These are phyloP conservation scores for Salvia splendens DNA, from an alignment of 257 asterid species.

Conservation along the genomic window DNA sequence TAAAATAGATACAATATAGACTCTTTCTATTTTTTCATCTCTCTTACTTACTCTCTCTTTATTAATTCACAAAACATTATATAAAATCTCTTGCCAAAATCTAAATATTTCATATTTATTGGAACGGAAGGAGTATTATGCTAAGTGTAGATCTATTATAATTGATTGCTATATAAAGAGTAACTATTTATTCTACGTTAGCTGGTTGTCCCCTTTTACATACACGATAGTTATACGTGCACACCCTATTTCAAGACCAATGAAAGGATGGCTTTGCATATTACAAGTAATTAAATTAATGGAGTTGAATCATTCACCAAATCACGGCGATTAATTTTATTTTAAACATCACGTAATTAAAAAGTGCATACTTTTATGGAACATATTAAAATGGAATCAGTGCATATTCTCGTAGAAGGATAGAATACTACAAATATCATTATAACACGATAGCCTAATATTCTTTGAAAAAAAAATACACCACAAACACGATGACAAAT, in stretches of 20 bases:
- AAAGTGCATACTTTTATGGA: too few relatives aligned
- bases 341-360: background rate
- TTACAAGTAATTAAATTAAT: conserved; percentile 7
- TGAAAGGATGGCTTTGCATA: background rate
- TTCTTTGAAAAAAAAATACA: background rate
- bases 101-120: too few relatives aligned
- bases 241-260: conserved; percentile 32
- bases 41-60: too few relatives aligned
- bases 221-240: conserved; percentile 29
- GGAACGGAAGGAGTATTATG: too few relatives aligned
- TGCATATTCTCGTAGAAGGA: too few relatives aligned
- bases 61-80: too few relatives aligned
- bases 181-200: background rate
- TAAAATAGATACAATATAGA: too few relatives aligned
- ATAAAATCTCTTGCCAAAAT: too few relatives aligned
- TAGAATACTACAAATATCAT: background rate
- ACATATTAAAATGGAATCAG: too few relatives aligned
- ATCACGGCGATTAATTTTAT: conserved; percentile 19
- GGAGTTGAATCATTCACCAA: background rate
- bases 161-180: background rate
- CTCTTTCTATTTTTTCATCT: too few relatives aligned
- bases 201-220: conserved; percentile 30
- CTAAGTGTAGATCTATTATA: too few relatives aligned
- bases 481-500: conserved; percentile 31
- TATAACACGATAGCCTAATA: background rate